Evolutionary conservation across 192 early-diverging fungal genomes (phyloP).

Genomic region (Coemansia pectinata): DNA sequence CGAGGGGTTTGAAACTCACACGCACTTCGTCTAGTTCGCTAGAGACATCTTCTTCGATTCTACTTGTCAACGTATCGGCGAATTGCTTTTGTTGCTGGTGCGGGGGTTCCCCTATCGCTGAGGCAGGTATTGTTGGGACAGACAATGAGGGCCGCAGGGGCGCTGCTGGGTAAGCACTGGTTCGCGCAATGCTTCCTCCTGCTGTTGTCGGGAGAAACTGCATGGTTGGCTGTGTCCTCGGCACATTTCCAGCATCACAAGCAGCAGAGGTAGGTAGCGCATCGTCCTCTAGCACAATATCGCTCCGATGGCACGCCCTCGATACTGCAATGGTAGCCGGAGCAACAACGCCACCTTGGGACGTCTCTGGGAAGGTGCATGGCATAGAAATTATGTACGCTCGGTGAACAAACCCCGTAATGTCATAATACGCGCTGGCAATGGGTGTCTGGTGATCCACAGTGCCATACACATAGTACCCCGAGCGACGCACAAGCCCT

Average conservation of each 20-base stretch:
- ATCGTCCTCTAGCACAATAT: conserved; percentile 2
- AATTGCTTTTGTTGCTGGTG: conserved; percentile 3
- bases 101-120: conserved; percentile 1
- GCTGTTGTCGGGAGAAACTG: not conserved
- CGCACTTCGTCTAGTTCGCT: conserved; percentile 33
- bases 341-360: conserved; percentile 18
- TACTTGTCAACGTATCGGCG: not conserved
- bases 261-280: not conserved
- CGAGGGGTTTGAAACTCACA: conserved; percentile 14
- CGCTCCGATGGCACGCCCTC: conserved; percentile 12
- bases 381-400: conserved; percentile 39
- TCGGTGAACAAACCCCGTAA: conserved; percentile 38
- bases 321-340: conserved; percentile 32
- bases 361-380: conserved; percentile 24
- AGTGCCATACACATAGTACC: conserved; percentile 26
- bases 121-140: not conserved
- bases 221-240: not conserved
- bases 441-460: not conserved
- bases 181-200: not conserved
- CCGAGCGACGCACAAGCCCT: conserved; percentile 22
- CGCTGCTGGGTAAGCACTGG: conserved; percentile 7
- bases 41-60: conserved; percentile 9
- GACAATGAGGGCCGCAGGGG: not conserved
- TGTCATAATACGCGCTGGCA: not conserved
- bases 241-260: not conserved